Base-by-base conservation (phyloP, 352 stramenopile genomes). In the Phytophthora tubulina region DNA sequence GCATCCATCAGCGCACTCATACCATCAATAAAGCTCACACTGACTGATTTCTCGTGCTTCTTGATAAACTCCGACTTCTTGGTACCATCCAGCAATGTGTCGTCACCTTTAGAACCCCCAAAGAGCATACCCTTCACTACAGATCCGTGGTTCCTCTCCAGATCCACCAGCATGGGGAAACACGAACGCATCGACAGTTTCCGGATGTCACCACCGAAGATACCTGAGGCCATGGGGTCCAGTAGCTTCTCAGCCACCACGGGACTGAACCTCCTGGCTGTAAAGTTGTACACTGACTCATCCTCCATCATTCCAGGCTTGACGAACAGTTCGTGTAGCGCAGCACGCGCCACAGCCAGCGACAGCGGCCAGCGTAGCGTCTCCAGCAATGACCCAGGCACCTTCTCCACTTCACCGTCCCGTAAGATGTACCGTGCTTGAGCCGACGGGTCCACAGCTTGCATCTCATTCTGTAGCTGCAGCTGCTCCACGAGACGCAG, bases 121-220 rank as follows among this genome's bases (percentile, higher is more conserved):
- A 93, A 79, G 32, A 95, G 75, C 79, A 92, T 90, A 6, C 79
- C 86, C 38, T 83, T 88, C 36, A 96, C 85, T 30, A 97, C 82
- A 2, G 89, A 97, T 2, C 89, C 88, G 52, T 96, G 68, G 11
- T 86, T 39, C 48, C 84, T 79, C 74, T 97, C 91, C 27, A 96
- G 55, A n/a, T 96, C 85, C 46, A 80, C 64, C 14, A 97, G 76
- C 79, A 95, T 75, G 7, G 79, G 72, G 55, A 97, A 95, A 70
- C 91, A 97, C 36, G 89, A 82, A 31, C 83, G 82, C 58, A 97
- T 79, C 5, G 89, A 96, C 32, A 97, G 76, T 11, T 90, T 64
- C 38, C 73, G 75, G 66, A 95, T 92, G 59, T 96, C 88, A 33
- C 91, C 91, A n/a, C 86, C 88, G 63, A 95, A 97, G 72, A 97